Conservation (phyloP, 331 rosid genomes). For the Acacia pycnantha region DNA sequence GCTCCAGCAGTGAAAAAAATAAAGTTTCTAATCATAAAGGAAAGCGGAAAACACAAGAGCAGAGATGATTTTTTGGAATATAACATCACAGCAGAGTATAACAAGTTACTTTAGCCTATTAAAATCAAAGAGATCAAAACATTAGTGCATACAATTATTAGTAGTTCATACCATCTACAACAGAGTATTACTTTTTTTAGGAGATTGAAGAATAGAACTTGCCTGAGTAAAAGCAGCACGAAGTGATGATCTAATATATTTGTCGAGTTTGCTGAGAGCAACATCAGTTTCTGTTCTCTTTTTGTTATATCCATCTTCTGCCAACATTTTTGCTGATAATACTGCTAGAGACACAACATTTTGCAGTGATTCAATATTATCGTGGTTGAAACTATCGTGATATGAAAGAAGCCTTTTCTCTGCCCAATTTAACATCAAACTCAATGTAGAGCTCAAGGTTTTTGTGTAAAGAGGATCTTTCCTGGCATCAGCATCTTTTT, state of each 20-base stretch:
- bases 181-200: conserved; percentile 8
- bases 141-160: conserved; percentile 18
- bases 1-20: background rate
- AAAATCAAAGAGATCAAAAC: conserved; percentile 24
- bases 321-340: conserved; percentile 74
- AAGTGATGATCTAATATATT: conserved; percentile 85
- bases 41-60: background rate
- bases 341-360: conserved; percentile 82
- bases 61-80: background rate
- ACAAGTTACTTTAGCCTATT: conserved; percentile 17
- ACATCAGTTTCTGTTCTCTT: conserved; percentile 70
- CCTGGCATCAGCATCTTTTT: conserved; percentile 64
- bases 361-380: conserved; percentile 77
- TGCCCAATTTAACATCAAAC: conserved; percentile 75
- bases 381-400: conserved; percentile 68
- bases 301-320: conserved; percentile 64
- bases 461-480: conserved; percentile 60
- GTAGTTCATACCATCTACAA: conserved; percentile 6
- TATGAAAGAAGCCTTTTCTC: conserved; percentile 91
- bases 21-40: background rate
- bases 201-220: conserved; percentile 49
- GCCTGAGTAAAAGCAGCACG: conserved; percentile 91
- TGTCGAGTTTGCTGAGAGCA: conserved; percentile 65
- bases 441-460: conserved; percentile 64
- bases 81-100: conserved; percentile 9